Evolutionary conservation across 495 filamentous ascomycete species (phyloP), one percentile per base, ranked within the genome.

Genomic region (Venustampulla echinocandica): DNA sequence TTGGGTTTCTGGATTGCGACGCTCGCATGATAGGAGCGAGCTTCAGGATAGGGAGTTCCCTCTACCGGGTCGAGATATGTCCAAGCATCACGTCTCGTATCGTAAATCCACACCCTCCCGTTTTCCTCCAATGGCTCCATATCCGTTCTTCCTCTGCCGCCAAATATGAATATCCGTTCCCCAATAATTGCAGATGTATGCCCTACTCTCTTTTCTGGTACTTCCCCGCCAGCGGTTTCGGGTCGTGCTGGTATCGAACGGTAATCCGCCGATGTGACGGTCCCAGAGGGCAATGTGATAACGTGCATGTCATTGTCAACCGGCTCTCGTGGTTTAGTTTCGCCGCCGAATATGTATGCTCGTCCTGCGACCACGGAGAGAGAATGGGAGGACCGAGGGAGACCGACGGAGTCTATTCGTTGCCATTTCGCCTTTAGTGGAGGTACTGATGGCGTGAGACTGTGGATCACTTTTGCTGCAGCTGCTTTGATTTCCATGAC

Each of bases 241-340:
- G 66, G 41, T 11, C 52, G 55, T 0, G 79, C 68, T 22, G 74
- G 67, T 42, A 79, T 65, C 17, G 65, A 57, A 47, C 68, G 73
- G 59, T 80, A 80, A 55, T 84, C 78, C 11, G 75, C 69, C 11
- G 65, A 59, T 15, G 55, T 51, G 14, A 70, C 62, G 7, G 65
- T 67, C 27, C 65, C 61, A 49, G 68, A 71, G 0, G 79, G 79
- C 7, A 89, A 60, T 0, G 71, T 73, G 36, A 92, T 57, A 25
- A 78, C 64, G 56, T 90, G 79, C 58, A 90, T 75, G 50, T 76
- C 72, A 55, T 85, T 85, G 59, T 86, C 81, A 23, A 77, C 65
- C 10, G 79, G 77, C 33, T 74, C 66, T 47, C 68, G 61, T 25
- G 68, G 56, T 21, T 61, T 57, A 41, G 63, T 60, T 58, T 79